These are phyloP conservation scores for Eimeria necatrix DNA, from an alignment of 169 alveolate species.

Conservation along the genomic window DNA sequence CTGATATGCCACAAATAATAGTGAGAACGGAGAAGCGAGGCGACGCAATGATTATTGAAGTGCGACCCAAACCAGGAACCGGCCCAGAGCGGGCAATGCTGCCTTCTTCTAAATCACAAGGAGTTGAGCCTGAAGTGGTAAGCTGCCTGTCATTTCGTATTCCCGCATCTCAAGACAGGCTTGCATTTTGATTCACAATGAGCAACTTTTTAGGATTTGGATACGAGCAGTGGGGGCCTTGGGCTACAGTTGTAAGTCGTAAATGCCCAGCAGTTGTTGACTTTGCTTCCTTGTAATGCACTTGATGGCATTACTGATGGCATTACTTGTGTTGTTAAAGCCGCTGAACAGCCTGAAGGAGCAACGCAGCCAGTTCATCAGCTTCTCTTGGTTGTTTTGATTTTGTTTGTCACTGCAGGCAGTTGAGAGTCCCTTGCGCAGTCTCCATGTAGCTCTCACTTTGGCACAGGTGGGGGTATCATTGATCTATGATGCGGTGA, in stretches of 20 bases:
- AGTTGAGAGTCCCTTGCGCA: conserved; percentile 63
- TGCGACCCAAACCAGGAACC: conserved; percentile 80
- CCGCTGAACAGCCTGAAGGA: no score
- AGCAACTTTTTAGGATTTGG: no score
- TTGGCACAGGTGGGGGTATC: conserved; percentile 89
- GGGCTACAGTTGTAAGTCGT: no score
- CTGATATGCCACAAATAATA: conserved; percentile 73
- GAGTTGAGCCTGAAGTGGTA: conserved; percentile 23
- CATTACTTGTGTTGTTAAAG: not conserved
- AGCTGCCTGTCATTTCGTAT: not conserved
- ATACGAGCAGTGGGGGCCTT: no score
- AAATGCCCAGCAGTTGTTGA: no score
- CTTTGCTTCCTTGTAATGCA: no score
- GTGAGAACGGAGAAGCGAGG: conserved; percentile 86
- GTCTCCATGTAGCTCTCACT: conserved; percentile 68
- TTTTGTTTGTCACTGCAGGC: conserved; percentile 7
- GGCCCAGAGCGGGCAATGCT: conserved; percentile 55
- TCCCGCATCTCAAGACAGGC: not conserved
- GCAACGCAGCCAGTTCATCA: no score
- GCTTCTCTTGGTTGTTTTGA: not conserved
- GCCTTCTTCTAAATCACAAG: conserved; percentile 14
- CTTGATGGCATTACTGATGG: no score
- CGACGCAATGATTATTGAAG: conserved; percentile 82
- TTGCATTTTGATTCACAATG: no score
- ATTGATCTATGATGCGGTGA: conserved; percentile 87